Conservation (phyloP, 192 early-diverging fungal species). For the Coemansia sp. region DNA sequence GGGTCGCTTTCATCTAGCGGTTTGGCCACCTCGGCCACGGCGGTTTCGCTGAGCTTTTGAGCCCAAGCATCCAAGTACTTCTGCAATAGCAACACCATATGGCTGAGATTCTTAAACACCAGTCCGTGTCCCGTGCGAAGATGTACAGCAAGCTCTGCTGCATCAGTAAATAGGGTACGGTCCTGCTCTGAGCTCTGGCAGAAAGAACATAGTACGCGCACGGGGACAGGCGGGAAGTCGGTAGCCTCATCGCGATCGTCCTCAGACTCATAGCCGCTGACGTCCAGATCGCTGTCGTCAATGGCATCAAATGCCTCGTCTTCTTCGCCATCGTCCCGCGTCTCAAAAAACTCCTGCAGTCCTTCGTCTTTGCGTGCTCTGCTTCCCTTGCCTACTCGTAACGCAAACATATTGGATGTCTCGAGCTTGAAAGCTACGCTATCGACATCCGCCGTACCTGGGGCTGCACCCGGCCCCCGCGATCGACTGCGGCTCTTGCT, state of each 20-base stretch:
- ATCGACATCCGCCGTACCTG: slow-evolving; percentile 11
- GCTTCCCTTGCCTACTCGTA: slow-evolving; percentile 44
- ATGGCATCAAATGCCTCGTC: slow-evolving; percentile 43
- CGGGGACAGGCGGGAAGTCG: slow-evolving; percentile 47
- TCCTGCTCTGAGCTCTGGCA: slow-evolving; percentile 42
- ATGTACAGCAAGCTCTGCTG: slow-evolving; percentile 65
- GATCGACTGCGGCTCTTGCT: slow-evolving; percentile 36
- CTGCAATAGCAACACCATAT: slow-evolving; percentile 76
- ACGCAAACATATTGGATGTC: slow-evolving; percentile 42
- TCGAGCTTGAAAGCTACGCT: slow-evolving; percentile 28
- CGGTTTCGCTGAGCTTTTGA: slow-evolving; percentile 42
- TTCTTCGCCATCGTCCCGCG: slow-evolving; percentile 30
- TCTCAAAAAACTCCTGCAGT: slow-evolving; percentile 46
- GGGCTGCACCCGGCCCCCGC: slow-evolving; percentile 20
- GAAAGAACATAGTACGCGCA: slow-evolving; percentile 70
- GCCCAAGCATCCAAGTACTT: slow-evolving; percentile 76
- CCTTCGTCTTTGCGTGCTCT: slow-evolving; percentile 41
- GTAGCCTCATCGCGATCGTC: slow-evolving; percentile 42
- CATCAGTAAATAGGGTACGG: slow-evolving; percentile 55
- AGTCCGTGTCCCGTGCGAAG: slow-evolving; percentile 64
- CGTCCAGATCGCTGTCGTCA: slow-evolving; percentile 43
- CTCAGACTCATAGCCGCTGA: slow-evolving; percentile 50
- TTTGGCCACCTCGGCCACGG: slow-evolving; percentile 12
- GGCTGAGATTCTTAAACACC: slow-evolving; percentile 68
- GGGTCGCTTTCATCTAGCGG: slow-evolving; percentile 8